phyloP scores from a whole-genome alignment of 2,329 filamentous ascomycete genomes.

The Neofusicoccum kwambonambiense region DNA sequence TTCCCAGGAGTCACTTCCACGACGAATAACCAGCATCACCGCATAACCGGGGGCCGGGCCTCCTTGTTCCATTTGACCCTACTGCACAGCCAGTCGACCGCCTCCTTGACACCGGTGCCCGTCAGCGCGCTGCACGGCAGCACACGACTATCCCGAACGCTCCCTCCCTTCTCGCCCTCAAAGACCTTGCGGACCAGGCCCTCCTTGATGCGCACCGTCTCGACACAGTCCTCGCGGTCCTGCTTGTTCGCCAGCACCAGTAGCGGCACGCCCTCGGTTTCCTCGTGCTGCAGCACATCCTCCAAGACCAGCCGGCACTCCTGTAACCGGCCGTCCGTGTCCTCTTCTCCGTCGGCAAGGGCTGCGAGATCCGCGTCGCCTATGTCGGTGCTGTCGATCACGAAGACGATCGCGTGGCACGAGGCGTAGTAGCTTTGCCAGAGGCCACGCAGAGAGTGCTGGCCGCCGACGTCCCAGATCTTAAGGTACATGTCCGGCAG shows the following conservation, averaged over 20 bases:
- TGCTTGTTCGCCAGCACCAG: slow-evolving; percentile 96
- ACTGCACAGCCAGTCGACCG: slow-evolving; percentile 93
- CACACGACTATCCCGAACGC: slow-evolving; percentile 86
- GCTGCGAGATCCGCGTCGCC: slow-evolving; percentile 72
- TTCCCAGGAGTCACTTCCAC: background rate
- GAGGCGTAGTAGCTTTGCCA: slow-evolving; percentile 96
- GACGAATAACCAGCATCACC: slow-evolving; percentile 54
- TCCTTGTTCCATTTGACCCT: slow-evolving; percentile 97
- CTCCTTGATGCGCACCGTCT: slow-evolving; percentile 96
- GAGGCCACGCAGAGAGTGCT: slow-evolving; percentile 80
- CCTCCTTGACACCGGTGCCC: slow-evolving; percentile 79
- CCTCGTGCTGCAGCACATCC: slow-evolving; percentile 80
- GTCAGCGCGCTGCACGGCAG: slow-evolving; percentile 89
- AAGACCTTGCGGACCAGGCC: slow-evolving; percentile 93
- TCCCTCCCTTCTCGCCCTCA: slow-evolving; percentile 84
- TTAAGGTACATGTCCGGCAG: slow-evolving; percentile 95
- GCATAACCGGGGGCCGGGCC: slow-evolving; percentile 85
- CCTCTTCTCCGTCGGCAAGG: slow-evolving; percentile 31
- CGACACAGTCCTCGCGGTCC: slow-evolving; percentile 93
- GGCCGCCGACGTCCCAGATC: slow-evolving; percentile 97
- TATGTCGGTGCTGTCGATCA: slow-evolving; percentile 92
- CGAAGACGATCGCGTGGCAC: slow-evolving; percentile 96
- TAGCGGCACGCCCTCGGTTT: slow-evolving; percentile 87
- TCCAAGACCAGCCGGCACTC: slow-evolving; percentile 90
- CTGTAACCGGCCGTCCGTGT: slow-evolving; percentile 62